phyloP scores from a whole-genome alignment of 805 yeast species.

The Blastobotrys muscicola region DNA sequence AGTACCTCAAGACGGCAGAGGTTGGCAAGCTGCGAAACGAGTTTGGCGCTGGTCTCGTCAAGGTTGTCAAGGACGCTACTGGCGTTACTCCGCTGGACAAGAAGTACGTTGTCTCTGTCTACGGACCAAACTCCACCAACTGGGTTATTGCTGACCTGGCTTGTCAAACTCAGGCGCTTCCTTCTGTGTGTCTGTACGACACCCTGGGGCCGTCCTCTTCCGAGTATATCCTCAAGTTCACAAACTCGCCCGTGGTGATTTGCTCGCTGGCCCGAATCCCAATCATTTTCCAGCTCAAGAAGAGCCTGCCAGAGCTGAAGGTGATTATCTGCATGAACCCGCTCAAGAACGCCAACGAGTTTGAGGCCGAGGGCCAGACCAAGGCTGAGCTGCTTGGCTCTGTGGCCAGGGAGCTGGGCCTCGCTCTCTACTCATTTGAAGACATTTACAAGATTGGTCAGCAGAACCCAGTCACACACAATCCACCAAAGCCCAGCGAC shows the following conservation, averaged over 20 bases:
- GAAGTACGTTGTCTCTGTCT: slow-evolving; percentile 18
- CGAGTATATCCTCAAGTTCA: slow-evolving; percentile 49
- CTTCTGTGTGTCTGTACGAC: slow-evolving; percentile 48
- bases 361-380: slow-evolving; percentile 21
- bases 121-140: slow-evolving; percentile 31
- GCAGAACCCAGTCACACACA: slow-evolving; percentile 37
- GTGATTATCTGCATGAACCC: slow-evolving; percentile 50
- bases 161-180: slow-evolving; percentile 45
- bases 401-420: slow-evolving; percentile 22
- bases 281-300: slow-evolving; percentile 38
- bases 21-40: slow-evolving; percentile 35
- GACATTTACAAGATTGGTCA: slow-evolving; percentile 35
- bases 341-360: slow-evolving; percentile 25
- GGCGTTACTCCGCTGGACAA: slow-evolving; percentile 13
- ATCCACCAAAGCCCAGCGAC: slow-evolving; percentile 44
- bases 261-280: slow-evolving; percentile 44
- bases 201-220: slow-evolving; percentile 53
- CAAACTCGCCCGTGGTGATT: slow-evolving; percentile 54
- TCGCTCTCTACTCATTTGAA: slow-evolving; percentile 35
- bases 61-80: slow-evolving; percentile 30
- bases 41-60: slow-evolving; percentile 48
- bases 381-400: slow-evolving; percentile 21
- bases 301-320: slow-evolving; percentile 35
- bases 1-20: slow-evolving; percentile 35
- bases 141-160: slow-evolving; percentile 68